A percentile compares a stretch with the other conserved stretches of the same genome.
Evolutionary conservation across 352 stramenopile genomes (phyloP).

Genomic region (Phytopythium chamaehyphon): DNA sequence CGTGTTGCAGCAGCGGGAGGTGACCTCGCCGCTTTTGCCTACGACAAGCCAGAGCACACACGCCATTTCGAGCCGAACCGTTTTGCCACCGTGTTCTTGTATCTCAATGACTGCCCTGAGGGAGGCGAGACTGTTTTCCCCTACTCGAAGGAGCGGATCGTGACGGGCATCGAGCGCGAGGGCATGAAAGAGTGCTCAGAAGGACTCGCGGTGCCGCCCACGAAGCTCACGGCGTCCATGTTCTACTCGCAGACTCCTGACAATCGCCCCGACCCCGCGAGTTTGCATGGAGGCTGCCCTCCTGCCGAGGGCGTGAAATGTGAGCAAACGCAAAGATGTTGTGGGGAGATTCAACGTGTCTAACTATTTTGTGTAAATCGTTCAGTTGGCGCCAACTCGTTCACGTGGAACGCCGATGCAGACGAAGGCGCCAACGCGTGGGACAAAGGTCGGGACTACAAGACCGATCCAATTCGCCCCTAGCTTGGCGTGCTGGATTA

Average conservation of each 20-base stretch:
- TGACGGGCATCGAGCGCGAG: constrained; percentile 54
- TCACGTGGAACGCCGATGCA: constrained; percentile 66
- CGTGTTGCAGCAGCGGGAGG: constrained; percentile 18
- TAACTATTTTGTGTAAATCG: constrained; percentile 3
- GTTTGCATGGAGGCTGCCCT: constrained; percentile 62
- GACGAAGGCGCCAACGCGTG: constrained; percentile 64
- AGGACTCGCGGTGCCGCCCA: constrained; percentile 53
- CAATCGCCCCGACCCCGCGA: constrained; percentile 48
- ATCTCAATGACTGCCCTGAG: constrained; percentile 91
- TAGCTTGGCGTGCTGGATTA: background rate
- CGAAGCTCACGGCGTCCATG: constrained; percentile 64
- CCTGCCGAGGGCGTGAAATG: constrained; percentile 55
- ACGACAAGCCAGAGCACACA: constrained; percentile 40
- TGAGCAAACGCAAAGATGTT: constrained; percentile 19
- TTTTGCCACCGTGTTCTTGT: constrained; percentile 94
- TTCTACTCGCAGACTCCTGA: constrained; percentile 72
- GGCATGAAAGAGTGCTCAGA: constrained; percentile 66
- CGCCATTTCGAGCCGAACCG: constrained; percentile 86
- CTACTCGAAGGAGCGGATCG: constrained; percentile 53
- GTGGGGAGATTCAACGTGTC: constrained; percentile 1
- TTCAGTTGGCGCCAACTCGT: constrained; percentile 61
- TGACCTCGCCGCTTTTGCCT: constrained; percentile 26
- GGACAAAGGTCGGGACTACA: constrained; percentile 39
- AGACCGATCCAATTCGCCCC: constrained; percentile 14
- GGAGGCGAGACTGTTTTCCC: constrained; percentile 95